A percentile compares a stretch with the other conserved stretches of the same genome.
These are phyloP conservation scores for Pythium aristosporum DNA, from an alignment of 352 stramenopile genomes.

Conservation along the genomic window DNA sequence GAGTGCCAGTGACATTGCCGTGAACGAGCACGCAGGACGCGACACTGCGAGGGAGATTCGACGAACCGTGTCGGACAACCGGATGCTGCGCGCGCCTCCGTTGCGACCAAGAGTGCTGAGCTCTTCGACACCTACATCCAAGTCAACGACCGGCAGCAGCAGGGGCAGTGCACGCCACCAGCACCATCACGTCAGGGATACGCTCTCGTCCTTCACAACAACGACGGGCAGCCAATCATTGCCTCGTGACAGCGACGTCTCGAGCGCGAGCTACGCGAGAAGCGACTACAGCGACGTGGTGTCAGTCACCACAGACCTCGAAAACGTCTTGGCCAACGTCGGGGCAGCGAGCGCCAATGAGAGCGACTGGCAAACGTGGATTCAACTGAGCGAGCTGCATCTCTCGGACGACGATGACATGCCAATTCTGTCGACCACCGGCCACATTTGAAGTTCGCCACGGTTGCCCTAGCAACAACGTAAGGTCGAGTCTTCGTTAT, in stretches of 20 bases:
- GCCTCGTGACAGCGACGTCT: background rate
- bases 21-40: slow-evolving; percentile 8
- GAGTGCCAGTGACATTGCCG: slow-evolving; percentile 8
- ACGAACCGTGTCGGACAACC: background rate
- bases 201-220: background rate
- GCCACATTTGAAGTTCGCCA: background rate
- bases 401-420: background rate
- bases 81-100: background rate
- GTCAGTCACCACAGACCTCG: background rate
- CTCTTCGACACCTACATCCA: background rate
- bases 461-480: background rate
- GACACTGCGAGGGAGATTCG: background rate
- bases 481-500: background rate
- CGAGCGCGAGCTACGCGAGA: background rate
- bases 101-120: background rate
- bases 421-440: background rate
- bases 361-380: background rate
- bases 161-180: background rate
- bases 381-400: background rate
- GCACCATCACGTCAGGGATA: background rate
- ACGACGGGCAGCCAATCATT: background rate
- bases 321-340: background rate
- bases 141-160: no score
- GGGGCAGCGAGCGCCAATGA: background rate
- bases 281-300: background rate